Evolutionary conservation across 2,329 filamentous ascomycete genomes (phyloP).

Genomic region (Neocatenulostroma microsporum): DNA sequence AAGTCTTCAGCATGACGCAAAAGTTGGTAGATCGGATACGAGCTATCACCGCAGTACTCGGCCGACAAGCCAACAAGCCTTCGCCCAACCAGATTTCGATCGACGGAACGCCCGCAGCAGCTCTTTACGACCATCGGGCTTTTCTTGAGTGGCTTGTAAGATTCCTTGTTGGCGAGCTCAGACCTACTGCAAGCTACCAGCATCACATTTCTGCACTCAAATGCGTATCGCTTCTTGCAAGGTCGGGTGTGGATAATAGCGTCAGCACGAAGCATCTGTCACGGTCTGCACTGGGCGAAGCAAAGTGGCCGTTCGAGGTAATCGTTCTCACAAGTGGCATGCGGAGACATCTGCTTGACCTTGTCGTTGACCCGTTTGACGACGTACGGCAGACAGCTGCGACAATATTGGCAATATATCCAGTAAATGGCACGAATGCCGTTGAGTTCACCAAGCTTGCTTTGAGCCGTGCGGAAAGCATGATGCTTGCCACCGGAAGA

Average conservation of each 20-base stretch:
- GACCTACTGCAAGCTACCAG: conserved; percentile 79
- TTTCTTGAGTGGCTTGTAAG: conserved; percentile 69
- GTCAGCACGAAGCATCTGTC: conserved; percentile 33
- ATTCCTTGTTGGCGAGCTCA: conserved; percentile 67
- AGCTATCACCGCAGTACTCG: conserved; percentile 53
- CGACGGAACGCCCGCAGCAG: neutral
- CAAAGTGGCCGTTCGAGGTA: conserved; percentile 44
- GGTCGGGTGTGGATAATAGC: conserved; percentile 56
- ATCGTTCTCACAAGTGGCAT: conserved; percentile 38
- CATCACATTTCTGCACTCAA: conserved; percentile 76
- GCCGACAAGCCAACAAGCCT: conserved; percentile 6
- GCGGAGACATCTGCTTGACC: conserved; percentile 62
- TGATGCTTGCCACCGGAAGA: conserved; percentile 64
- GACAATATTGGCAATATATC: conserved; percentile 32
- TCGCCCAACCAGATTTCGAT: too few relatives aligned
- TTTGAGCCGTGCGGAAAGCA: conserved; percentile 37
- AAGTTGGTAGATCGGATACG: conserved; percentile 70
- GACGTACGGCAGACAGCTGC: conserved; percentile 63
- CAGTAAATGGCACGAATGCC: conserved; percentile 3
- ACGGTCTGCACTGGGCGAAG: conserved; percentile 43
- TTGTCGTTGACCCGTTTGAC: conserved; percentile 84
- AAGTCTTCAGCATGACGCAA: conserved; percentile 66
- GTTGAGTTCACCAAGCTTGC: neutral
- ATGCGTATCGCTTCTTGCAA: conserved; percentile 58
- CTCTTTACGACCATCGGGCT: conserved; percentile 10